Evolutionary conservation across 805 yeast species (phyloP).

Genomic region (Pichia phayaonensis): DNA sequence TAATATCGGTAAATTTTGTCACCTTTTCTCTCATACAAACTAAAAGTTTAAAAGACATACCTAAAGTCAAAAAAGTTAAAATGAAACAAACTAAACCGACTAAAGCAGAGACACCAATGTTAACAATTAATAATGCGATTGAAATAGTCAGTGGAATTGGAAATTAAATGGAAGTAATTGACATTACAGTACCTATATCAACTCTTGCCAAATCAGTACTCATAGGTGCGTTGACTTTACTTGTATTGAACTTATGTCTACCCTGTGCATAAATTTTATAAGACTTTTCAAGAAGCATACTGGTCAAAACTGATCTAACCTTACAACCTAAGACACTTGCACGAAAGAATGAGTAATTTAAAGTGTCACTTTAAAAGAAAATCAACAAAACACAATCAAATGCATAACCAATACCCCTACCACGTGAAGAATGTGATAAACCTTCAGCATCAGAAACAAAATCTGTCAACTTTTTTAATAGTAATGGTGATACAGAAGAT

Average conservation of each 20-base stretch:
- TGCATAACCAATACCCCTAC: conserved; percentile 70
- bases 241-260: conserved; percentile 55
- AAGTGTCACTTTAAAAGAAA: conserved; percentile 36
- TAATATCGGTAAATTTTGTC: conserved; percentile 58
- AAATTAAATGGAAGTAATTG: conserved; percentile 57
- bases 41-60: conserved; percentile 40
- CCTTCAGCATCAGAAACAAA: conserved; percentile 48
- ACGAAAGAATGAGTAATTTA: conserved; percentile 58
- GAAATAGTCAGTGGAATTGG: conserved; percentile 56
- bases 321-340: conserved; percentile 61
- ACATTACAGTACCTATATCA: conserved; percentile 64
- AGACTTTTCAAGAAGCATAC: conserved; percentile 61
- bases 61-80: conserved; percentile 40
- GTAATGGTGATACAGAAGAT: conserved; percentile 54
- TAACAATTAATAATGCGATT: conserved; percentile 53
- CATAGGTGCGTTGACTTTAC: conserved; percentile 69
- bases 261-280: conserved; percentile 54
- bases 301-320: conserved; percentile 60
- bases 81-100: conserved; percentile 57
- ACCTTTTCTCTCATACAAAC: conserved; percentile 49
- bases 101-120: conserved; percentile 66
- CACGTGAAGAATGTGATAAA: conserved; percentile 35
- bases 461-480: conserved; percentile 54
- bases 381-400: conserved; percentile 61
- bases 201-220: conserved; percentile 76